Conservation (phyloP, 192 early-diverging fungal species). For the Coemansia sp. region DNA sequence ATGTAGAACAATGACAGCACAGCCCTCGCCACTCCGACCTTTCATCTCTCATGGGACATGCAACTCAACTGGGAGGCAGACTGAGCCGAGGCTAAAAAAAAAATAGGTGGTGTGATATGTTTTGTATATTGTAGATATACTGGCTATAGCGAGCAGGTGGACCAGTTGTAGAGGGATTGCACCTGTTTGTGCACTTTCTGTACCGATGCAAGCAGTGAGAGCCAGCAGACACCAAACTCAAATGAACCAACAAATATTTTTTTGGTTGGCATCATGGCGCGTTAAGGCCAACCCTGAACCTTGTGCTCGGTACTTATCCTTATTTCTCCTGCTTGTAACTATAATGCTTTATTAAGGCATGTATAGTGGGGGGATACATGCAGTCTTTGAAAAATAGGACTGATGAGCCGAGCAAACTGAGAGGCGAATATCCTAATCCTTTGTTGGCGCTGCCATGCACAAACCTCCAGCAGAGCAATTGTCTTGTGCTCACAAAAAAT, state of each 20-base stretch:
- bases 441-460: constrained; percentile 3
- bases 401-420: constrained; percentile 1
- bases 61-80: constrained; percentile 2
- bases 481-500: constrained; percentile 4
- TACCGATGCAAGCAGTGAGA: background rate
- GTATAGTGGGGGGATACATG: background rate
- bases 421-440: background rate
- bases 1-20: constrained; percentile 1
- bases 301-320: constrained; percentile 8
- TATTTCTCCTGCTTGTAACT: constrained; percentile 12
- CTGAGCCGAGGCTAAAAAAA: background rate
- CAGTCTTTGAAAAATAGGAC: constrained; percentile 9
- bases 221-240: background rate
- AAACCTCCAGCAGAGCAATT: background rate
- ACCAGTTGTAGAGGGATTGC: background rate
- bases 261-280: constrained; percentile 3
- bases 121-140: background rate
- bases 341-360: constrained; percentile 14
- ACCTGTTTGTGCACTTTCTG: background rate
- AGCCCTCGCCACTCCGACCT: constrained; percentile 11
- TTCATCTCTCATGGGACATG: constrained; percentile 6
- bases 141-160: background rate
- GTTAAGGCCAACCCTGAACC: background rate
- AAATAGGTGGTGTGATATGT: constrained; percentile 2
- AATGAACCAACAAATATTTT: background rate